Conservation (phyloP, 176 grass and related monocot species). For the Avena eriantha region DNA sequence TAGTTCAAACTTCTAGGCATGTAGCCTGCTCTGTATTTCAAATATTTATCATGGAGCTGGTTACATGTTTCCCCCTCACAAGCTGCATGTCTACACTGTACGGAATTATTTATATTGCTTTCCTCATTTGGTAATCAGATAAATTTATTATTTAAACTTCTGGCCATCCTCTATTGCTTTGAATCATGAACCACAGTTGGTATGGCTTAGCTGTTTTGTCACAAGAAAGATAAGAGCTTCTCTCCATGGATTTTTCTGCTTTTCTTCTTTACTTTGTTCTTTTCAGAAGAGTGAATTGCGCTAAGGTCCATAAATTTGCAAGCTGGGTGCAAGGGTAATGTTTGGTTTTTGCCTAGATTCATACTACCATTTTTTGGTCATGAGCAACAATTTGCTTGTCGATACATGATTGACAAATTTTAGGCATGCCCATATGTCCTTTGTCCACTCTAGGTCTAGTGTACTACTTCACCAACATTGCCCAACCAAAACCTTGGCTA, state of each 20-base stretch:
- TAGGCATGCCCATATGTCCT: not conserved
- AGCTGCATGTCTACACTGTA: slow-evolving; percentile 6
- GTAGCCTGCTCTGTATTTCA: not conserved
- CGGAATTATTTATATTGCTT: slow-evolving; percentile 24
- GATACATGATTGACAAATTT: not conserved
- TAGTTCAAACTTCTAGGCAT: not conserved
- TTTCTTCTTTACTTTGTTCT: not conserved
- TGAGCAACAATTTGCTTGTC: slow-evolving; percentile 5
- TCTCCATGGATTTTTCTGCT: not conserved
- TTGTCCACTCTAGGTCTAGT: not conserved
- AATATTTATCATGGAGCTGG: slow-evolving; percentile 3
- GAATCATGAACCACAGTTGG: not conserved
- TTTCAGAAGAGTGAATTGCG: not conserved
- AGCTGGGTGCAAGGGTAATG: not conserved
- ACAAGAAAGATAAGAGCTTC: not conserved
- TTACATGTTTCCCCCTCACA: not conserved
- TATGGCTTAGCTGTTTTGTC: not conserved
- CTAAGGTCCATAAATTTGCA: not conserved
- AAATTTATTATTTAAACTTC: not conserved
- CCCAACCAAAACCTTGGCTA: not conserved
- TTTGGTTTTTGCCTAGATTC: not conserved
- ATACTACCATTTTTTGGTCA: not conserved
- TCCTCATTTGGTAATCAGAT: slow-evolving; percentile 26
- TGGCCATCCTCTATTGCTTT: not conserved
- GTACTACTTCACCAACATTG: slow-evolving; percentile 1